A percentile compares a stretch with the other conserved stretches of the same genome.
phyloP scores from a whole-genome alignment of 177 flowering plant species.

The Vitis hybrid region DNA sequence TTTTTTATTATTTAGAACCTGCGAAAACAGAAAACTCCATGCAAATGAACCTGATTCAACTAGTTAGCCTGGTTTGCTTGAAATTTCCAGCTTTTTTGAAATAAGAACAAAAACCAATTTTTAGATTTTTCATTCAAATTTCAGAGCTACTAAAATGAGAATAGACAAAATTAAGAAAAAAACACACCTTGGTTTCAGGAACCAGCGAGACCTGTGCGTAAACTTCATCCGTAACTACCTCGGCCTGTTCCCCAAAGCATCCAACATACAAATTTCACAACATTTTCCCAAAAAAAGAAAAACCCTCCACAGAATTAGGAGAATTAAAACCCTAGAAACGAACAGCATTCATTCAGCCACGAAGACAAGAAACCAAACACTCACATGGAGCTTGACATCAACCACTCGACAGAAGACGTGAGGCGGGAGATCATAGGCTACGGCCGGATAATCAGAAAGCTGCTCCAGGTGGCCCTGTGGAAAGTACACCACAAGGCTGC shows the following conservation, averaged over 20 bases:
- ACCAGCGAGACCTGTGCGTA: conserved; percentile 82
- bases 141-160: neutral
- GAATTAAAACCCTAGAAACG: neutral
- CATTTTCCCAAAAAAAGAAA: conserved; percentile 4
- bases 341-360: neutral
- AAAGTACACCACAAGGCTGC: conserved; percentile 75
- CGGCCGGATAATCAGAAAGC: conserved; percentile 34
- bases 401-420: conserved; percentile 87
- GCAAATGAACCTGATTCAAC: too few species aligned
- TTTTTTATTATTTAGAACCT: too few species aligned
- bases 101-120: neutral
- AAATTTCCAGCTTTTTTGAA: neutral
- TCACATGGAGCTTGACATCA: conserved; percentile 85
- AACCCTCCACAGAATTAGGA: neutral
- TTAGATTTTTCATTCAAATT: neutral
- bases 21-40: too few species aligned
- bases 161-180: neutral
- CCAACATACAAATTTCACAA: conserved; percentile 7
- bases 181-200: conserved; percentile 71
- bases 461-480: conserved; percentile 94
- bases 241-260: conserved; percentile 51
- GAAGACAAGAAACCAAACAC: conserved; percentile 13
- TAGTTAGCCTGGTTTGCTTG: too few species aligned
- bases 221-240: conserved; percentile 75
- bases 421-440: conserved; percentile 58